Evolutionary conservation across 1,139 yeast species (phyloP).

Genomic region (Zygoascus sp.): DNA sequence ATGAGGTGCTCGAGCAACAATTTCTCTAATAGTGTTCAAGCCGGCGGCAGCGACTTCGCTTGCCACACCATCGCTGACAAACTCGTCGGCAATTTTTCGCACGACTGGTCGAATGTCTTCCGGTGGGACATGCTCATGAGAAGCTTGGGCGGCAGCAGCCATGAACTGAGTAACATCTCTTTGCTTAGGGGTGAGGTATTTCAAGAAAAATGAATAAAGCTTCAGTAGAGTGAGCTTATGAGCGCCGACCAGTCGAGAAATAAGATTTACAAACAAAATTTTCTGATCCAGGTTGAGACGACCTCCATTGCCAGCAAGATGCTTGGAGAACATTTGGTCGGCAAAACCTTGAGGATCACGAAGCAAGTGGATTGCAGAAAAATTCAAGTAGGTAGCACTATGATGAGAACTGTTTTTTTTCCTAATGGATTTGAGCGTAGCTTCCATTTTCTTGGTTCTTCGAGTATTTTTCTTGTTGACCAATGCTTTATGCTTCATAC

Average conservation of each 20-base stretch:
- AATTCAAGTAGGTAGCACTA: conserved; percentile 70
- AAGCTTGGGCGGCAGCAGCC: conserved; percentile 96
- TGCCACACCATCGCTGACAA: conserved; percentile 96
- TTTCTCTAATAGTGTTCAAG: conserved; percentile 87
- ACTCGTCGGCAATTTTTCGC: conserved; percentile 92
- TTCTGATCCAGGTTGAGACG: conserved; percentile 82
- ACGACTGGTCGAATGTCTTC: conserved; percentile 76
- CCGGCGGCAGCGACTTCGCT: conserved; percentile 99
- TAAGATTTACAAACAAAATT: conserved; percentile 77
- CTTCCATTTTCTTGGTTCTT: conserved; percentile 71
- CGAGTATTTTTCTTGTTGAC: conserved; percentile 80
- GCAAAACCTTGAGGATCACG: conserved; percentile 99
- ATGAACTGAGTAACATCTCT: conserved; percentile 88
- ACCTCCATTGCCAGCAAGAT: conserved; percentile 59
- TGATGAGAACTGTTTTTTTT: conserved; percentile 49
- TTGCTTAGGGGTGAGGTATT: conserved; percentile 91
- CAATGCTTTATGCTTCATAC: conserved; percentile 73
- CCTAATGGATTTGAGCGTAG: conserved; percentile 63
- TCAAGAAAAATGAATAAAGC: conserved; percentile 78
- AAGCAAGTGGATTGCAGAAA: conserved; percentile 86
- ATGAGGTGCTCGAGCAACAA: conserved; percentile 85
- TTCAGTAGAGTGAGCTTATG: conserved; percentile 91
- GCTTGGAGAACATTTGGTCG: conserved; percentile 68
- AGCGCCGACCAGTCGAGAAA: conserved; percentile 86
- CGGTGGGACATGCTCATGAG: conserved; percentile 96